A percentile compares a stretch with the other conserved stretches of the same genome.
phyloP scores from a whole-genome alignment of 306 rosid genomes.

The Abrus pulchellus region DNA sequence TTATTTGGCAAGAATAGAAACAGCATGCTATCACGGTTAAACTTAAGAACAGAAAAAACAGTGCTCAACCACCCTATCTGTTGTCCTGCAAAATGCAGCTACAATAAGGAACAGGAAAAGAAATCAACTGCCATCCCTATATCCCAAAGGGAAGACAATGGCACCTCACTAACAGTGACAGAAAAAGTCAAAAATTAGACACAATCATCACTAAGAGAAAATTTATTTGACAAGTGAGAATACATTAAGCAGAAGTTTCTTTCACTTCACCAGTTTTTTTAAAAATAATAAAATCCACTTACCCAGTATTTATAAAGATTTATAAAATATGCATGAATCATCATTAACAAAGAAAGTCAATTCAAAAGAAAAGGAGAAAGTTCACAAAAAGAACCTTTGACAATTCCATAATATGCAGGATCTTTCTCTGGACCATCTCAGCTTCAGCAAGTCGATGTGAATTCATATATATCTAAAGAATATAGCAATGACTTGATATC shows the following conservation, averaged over 20 bases:
- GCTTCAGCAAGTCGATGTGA: constrained; percentile 72
- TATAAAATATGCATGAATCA: constrained; percentile 15
- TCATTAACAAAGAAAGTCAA: constrained; percentile 15
- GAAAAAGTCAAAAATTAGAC: constrained; percentile 6
- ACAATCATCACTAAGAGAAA: constrained; percentile 11
- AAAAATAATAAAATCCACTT: not conserved
- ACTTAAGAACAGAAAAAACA: constrained; percentile 22
- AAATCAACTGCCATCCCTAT: constrained; percentile 28
- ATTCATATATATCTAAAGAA: constrained; percentile 71
- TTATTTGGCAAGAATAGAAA: constrained; percentile 26
- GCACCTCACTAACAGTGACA: not conserved
- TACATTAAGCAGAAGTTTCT: constrained; percentile 30
- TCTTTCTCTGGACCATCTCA: constrained; percentile 82
- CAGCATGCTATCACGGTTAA: constrained; percentile 5
- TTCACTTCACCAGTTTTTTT: not conserved
- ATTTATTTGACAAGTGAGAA: constrained; percentile 2
- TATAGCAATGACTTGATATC: constrained; percentile 38
- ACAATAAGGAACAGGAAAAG: constrained; percentile 2
- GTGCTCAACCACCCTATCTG: not conserved
- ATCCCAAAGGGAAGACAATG: constrained; percentile 17
- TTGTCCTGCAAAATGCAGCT: constrained; percentile 7
- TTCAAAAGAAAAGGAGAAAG: constrained; percentile 31
- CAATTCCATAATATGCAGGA: constrained; percentile 79
- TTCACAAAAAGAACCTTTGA: constrained; percentile 67
- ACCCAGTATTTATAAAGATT: constrained; percentile 15